These are phyloP conservation scores for Termitomyces sp. DNA, from an alignment of 768 basidiomycete genomes.

Conservation along the genomic window DNA sequence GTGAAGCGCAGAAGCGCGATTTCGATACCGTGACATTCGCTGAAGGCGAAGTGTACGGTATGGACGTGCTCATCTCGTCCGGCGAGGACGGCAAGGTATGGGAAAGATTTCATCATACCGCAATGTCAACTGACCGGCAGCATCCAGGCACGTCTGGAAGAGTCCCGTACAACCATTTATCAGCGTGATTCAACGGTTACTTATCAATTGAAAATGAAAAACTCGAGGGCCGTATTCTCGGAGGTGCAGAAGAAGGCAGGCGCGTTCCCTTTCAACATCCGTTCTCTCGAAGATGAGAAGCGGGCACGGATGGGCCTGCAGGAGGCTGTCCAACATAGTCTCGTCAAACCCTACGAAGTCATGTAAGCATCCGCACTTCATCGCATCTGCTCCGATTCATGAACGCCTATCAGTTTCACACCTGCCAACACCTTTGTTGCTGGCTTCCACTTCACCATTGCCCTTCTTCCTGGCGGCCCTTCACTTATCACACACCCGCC, in stretches of 20 bases:
- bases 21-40: conserved; percentile 83
- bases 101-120: neutral
- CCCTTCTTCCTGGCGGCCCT: conserved; percentile 86
- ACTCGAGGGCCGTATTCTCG: conserved; percentile 91
- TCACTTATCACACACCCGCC: conserved; percentile 84
- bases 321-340: conserved; percentile 92
- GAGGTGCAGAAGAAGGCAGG: conserved; percentile 99
- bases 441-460: conserved; percentile 96
- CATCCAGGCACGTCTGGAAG: conserved; percentile 77
- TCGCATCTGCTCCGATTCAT: conserved; percentile 1
- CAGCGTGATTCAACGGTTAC: conserved; percentile 82
- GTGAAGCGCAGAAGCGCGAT: conserved; percentile 77
- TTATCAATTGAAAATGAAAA: conserved; percentile 98
- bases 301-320: conserved; percentile 90
- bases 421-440: conserved; percentile 82
- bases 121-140: neutral
- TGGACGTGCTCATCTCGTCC: conserved; percentile 87
- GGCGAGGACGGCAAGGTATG: conserved; percentile 87
- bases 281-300: conserved; percentile 93
- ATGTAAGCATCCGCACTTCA: conserved; percentile 44
- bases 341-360: conserved; percentile 94
- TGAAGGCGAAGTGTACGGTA: conserved; percentile 92
- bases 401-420: conserved; percentile 57
- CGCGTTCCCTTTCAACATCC: conserved; percentile 96
- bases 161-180: conserved; percentile 89